Evolutionary conservation across 768 basidiomycete species (phyloP).

Genomic region (Favolaschia claudopus): DNA sequence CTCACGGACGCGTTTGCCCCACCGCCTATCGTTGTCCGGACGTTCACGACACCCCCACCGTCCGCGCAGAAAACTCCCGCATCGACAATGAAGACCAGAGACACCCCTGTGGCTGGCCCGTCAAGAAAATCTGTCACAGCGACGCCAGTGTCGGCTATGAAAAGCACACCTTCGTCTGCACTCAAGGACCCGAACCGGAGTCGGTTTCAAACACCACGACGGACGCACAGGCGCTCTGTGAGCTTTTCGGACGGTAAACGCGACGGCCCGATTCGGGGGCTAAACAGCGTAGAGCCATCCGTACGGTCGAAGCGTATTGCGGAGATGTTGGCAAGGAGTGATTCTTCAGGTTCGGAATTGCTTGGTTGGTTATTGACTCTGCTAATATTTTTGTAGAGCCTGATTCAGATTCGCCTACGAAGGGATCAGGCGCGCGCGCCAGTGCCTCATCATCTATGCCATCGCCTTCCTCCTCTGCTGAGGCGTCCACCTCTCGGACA

Average conservation of each 20-base stretch:
- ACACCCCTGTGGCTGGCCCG: constrained; percentile 13
- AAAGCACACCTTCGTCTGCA: constrained; percentile 65
- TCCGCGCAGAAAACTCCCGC: constrained; percentile 16
- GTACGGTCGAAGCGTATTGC: constrained; percentile 82
- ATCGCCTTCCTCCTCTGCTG: constrained; percentile 2
- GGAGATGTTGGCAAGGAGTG: constrained; percentile 79
- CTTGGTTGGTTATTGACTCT: constrained; percentile 8
- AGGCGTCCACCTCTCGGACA: constrained; percentile 40
- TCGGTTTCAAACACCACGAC: constrained; percentile 64
- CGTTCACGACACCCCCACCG: constrained; percentile 19
- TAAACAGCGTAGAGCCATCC: constrained; percentile 58
- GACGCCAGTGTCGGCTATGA: constrained; percentile 47
- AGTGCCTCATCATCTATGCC: constrained; percentile 28
- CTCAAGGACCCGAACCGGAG: constrained; percentile 59
- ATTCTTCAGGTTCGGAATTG: constrained; percentile 39
- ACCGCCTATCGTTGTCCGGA: constrained; percentile 23
- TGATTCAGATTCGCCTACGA: constrained; percentile 24
- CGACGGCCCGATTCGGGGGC: constrained; percentile 85
- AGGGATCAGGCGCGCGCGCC: constrained; percentile 4
- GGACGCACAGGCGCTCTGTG: constrained; percentile 79
- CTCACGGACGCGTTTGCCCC: constrained; percentile 25
- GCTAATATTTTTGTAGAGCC: constrained; percentile 18
- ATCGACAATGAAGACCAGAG: constrained; percentile 3
- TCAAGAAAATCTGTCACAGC: constrained; percentile 10
- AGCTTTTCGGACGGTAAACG: constrained; percentile 96